phyloP scores from a whole-genome alignment of 768 basidiomycete genomes.

The Melanogaster broomeanus region DNA sequence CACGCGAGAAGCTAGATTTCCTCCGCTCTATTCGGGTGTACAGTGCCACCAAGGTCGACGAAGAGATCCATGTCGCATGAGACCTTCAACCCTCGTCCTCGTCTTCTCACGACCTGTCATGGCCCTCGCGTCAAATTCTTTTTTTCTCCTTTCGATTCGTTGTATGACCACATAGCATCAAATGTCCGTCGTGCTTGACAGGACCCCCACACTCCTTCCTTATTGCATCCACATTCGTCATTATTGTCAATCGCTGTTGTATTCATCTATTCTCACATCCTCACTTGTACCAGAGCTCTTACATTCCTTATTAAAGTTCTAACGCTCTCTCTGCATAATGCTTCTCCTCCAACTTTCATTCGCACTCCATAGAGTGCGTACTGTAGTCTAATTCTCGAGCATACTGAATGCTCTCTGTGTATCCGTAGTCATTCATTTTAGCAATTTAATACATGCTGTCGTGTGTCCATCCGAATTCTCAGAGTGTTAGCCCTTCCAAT shows the following conservation, averaged over 20 bases:
- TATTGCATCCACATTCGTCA: slow-evolving; percentile 1
- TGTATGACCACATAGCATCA: not conserved
- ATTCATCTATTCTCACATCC: slow-evolving; percentile 5
- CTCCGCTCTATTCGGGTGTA: slow-evolving; percentile 55
- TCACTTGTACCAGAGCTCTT: not conserved
- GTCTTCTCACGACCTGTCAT: not conserved
- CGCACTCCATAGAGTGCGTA: slow-evolving; percentile 6
- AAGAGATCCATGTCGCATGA: slow-evolving; percentile 27
- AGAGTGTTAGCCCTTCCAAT: not conserved
- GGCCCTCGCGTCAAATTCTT: not conserved
- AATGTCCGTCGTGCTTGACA: slow-evolving; percentile 9
- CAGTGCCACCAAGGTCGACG: slow-evolving; percentile 45
- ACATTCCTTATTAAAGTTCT: slow-evolving; percentile 7
- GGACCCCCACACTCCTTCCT: slow-evolving; percentile 20
- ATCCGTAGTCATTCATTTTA: slow-evolving; percentile 9
- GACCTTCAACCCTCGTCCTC: not conserved
- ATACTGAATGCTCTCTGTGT: slow-evolving; percentile 6
- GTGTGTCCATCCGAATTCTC: not conserved
- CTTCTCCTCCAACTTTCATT: slow-evolving; percentile 8
- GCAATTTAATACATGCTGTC: slow-evolving; percentile 6
- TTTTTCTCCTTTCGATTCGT: no score
- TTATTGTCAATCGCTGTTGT: slow-evolving; percentile 9
- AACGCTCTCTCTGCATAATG: slow-evolving; percentile 2
- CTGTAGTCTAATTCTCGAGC: slow-evolving; percentile 1
- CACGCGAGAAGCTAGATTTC: slow-evolving; percentile 45